Evolutionary conservation across 2,329 filamentous ascomycete genomes (phyloP), one percentile per base, ranked within the genome.

Genomic region (Leptographium procerum): DNA sequence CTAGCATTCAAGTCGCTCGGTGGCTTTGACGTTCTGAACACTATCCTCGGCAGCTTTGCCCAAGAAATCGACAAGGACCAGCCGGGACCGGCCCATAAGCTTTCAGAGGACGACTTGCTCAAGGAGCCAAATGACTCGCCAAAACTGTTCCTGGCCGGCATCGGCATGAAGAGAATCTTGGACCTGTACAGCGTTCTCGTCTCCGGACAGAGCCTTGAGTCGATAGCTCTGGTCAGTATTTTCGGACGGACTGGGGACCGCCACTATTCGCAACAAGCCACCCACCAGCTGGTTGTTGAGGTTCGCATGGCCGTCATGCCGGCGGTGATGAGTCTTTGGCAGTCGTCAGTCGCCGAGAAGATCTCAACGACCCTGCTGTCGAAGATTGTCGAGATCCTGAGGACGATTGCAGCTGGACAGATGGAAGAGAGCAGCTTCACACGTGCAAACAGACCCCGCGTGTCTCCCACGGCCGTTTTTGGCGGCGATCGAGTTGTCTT

Each of bases 1-100:
- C 80, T 91, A 58, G 88, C 90, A 1, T 96, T 99, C 75, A 92
- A 91, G 69, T 85, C 89, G 60, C 81, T 84, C 53, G 85, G 84
- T 45, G 92, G 94, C 0, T 78, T 99, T 60, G 79, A 84, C 10
- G 78, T 84, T 6, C 74, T 97, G 61, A 90, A 89, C 64, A 75
- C 79, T 0, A 85, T 95, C 67, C 78, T 95, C 11, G 75, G 82
- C 47, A 34, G 26, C 22, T 94, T 95, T 65, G 78, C 83, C 56
- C 72, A 78, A 9, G 81, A 85, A 60, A 73, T 81, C 57, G 72
- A 70, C 64, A 68, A 70, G 48, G 69, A 72, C n/a, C 26, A 55
- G 10, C 40, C 40, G 10, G 40, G 22, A 22, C 26, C 40, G 19
- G 40, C 16, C 16, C 54, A 48, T 28, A 19, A 26, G 28, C 9